These are phyloP conservation scores for Kwoniella sp. DNA, from an alignment of 768 basidiomycete species.

Conservation along the genomic window DNA sequence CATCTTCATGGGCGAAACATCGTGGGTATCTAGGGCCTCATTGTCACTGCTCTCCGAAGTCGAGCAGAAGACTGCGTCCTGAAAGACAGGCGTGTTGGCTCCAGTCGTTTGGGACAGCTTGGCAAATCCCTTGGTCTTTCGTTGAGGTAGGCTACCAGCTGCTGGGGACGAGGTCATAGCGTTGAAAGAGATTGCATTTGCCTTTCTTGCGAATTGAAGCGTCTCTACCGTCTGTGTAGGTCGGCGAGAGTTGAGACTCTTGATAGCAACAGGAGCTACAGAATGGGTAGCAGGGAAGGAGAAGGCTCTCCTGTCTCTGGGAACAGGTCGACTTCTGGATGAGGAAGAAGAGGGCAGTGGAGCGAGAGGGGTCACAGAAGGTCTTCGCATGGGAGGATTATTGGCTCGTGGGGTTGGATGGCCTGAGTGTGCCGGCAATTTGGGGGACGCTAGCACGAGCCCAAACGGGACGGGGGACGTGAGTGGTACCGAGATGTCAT, in stretches of 20 bases:
- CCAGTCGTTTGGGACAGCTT: slow-evolving; percentile 40
- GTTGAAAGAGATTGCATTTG: slow-evolving; percentile 19
- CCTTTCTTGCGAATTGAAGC: slow-evolving; percentile 32
- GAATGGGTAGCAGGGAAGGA: slow-evolving; percentile 42
- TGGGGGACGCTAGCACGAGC: slow-evolving; percentile 12
- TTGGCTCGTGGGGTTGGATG: slow-evolving; percentile 15
- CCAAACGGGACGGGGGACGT: slow-evolving; percentile 21
- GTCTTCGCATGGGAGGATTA: slow-evolving; percentile 21
- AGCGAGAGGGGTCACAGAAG: slow-evolving; percentile 24
- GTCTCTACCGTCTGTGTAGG: slow-evolving; percentile 13
- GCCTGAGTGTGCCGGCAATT: slow-evolving; percentile 6
- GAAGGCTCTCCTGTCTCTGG: slow-evolving; percentile 45
- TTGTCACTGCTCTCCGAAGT: slow-evolving; percentile 48
- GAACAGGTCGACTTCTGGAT: slow-evolving; percentile 2
- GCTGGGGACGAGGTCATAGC: slow-evolving; percentile 15
- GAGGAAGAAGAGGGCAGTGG: neutral
- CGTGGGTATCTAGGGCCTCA: slow-evolving; percentile 22
- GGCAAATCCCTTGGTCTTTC: slow-evolving; percentile 13
- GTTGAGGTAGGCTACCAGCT: slow-evolving; percentile 1
- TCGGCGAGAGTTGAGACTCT: slow-evolving; percentile 5
- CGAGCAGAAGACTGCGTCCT: slow-evolving; percentile 48
- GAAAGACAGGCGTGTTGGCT: slow-evolving; percentile 40
- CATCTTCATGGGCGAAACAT: slow-evolving; percentile 12
- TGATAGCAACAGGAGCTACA: slow-evolving; percentile 16
- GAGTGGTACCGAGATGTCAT: slow-evolving; percentile 8